These are phyloP conservation scores for Hypoxylon sp. DNA, from an alignment of 2,329 filamentous ascomycete species.

Conservation along the genomic window DNA sequence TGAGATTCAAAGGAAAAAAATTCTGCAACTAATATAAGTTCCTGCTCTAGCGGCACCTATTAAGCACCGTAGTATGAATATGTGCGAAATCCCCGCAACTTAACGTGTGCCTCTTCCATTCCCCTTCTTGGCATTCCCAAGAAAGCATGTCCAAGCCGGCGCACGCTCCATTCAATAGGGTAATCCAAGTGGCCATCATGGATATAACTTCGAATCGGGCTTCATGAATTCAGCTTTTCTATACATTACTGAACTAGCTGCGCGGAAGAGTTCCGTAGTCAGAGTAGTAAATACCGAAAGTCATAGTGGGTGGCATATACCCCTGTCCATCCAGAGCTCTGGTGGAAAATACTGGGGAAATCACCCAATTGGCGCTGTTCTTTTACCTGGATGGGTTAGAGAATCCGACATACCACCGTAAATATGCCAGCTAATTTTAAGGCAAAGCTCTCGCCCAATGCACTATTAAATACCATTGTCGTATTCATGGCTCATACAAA, in stretches of 20 bases:
- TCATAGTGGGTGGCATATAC: conserved; percentile 3
- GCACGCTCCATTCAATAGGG: background rate
- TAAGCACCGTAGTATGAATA: conserved; percentile 1
- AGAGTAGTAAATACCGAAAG: conserved; percentile 3
- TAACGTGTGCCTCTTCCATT: background rate
- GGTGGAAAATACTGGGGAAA: conserved; percentile 22
- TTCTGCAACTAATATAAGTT: conserved; percentile 12
- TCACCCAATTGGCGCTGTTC: conserved; percentile 9
- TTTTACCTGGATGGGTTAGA: conserved; percentile 29
- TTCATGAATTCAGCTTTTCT: background rate
- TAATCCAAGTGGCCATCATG: background rate
- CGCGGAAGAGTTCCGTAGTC: conserved; percentile 26
- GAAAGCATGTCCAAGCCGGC: background rate
- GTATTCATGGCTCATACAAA: conserved; percentile 1
- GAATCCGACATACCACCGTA: conserved; percentile 35
- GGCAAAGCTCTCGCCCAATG: conserved; percentile 3
- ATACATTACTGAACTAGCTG: conserved; percentile 1
- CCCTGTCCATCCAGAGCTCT: conserved; percentile 4
- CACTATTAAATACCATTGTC: conserved; percentile 17
- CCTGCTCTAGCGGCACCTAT: conserved; percentile 1
- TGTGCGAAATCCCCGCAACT: background rate
- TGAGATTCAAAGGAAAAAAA: conserved; percentile 3
- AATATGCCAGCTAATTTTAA: conserved; percentile 23
- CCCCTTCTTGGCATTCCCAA: background rate
- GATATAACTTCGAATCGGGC: conserved; percentile 1